Base-by-base conservation (phyloP, 176 grass and related monocot species). In the Oryza glaberrima region DNA sequence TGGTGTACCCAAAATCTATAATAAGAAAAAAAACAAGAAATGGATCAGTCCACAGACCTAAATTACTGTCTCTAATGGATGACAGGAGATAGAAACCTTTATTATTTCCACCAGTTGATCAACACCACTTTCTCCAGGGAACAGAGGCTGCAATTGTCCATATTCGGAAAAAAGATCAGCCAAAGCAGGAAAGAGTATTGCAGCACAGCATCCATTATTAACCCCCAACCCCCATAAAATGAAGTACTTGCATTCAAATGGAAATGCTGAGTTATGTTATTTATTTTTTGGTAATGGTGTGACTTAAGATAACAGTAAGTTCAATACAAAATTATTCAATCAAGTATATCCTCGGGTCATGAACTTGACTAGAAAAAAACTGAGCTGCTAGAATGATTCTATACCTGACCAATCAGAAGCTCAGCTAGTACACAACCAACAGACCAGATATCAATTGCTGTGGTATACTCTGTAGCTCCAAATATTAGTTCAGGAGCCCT, bases 391-490 rank as follows among this genome's bases (percentile, higher is more conserved):
- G 38, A 45, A 78, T 41, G 23, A 82, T 44, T 64, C 6, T 65
- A 72, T 89, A 97, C 95, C 88, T 93, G 95, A 73, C 92, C 90
- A 86, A 97, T 75, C 52, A 97, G 82, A 89, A 94, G 92, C 67
- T 97, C 95, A 79, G 95, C 95, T 80, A 97, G 46, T 72, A 97
- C 95, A 87, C 95, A 97, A 81, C 95, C 95, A 91, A 97, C 95
- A 93, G 95, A 97, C 95, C 95, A 97, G 78, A 97, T 97, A 87
- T 97, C 95, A 89, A 97, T 97, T 28, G 92, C 86, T 54, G 92
- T 90, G 47, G 86, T 94, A 84, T 97, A 97, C 65, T 97, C 95
- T 34, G 90, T 97, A 73, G 95, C 95, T 83, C 95, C 95, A 88
- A 97, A 97, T 89, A 97, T 97, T 67, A 97, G 84, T 86, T 97